Evolutionary conservation across 2,329 filamentous ascomycete genomes (phyloP), one percentile per base, ranked within the genome.

Genomic region (Canariomyces notabilis): DNA sequence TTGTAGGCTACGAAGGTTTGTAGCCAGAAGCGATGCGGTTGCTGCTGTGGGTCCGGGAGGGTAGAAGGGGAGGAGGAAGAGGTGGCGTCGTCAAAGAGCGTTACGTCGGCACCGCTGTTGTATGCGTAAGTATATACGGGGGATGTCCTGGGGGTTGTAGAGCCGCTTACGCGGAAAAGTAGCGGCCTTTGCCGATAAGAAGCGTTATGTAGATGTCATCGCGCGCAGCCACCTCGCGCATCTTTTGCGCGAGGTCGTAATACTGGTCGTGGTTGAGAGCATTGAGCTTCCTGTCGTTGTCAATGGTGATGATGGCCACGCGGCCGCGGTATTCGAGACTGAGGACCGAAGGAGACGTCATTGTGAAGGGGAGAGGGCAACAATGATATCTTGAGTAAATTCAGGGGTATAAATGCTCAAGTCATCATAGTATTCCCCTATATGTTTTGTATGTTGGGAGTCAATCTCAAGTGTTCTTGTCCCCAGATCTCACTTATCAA

Each of bases 151-250:
- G 22, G 14, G 15, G 34, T 23, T 18, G 14, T 26, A 6, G 31
- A 45, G 22, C 23, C 18, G 22, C 79, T 59, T 76, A 95, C 87
- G 91, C 90, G 8, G 89, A 96, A 71, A 97, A 97, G 62, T 71
- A 83, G 6, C 79, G 76, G n/a, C 91, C 91, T 49, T 80, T 90
- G 59, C 82, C 93, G 0, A 89, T 87, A 3, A 97, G 62, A 9
- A 97, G 74, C 3, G 91, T 97, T 58, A 95, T 82, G 61, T 77
- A 87, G 49, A 96, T 82, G 54, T 95, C 87, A 51, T 91, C 81
- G 53, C 82, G 82, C 7, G 72, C 75, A 14, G 89, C 90, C 39
- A 97, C 75, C 63, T 95, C 83, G 48, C 84, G 79, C 63, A 98
- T 70, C 39, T 80, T 75, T 57, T 79, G 75, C 1, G 85, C 81